Percentiles rank a stretch among this genome's conserved stretches.
phyloP scores from a whole-genome alignment of 2,329 filamentous ascomycete species.

The Fusarium sp. region DNA sequence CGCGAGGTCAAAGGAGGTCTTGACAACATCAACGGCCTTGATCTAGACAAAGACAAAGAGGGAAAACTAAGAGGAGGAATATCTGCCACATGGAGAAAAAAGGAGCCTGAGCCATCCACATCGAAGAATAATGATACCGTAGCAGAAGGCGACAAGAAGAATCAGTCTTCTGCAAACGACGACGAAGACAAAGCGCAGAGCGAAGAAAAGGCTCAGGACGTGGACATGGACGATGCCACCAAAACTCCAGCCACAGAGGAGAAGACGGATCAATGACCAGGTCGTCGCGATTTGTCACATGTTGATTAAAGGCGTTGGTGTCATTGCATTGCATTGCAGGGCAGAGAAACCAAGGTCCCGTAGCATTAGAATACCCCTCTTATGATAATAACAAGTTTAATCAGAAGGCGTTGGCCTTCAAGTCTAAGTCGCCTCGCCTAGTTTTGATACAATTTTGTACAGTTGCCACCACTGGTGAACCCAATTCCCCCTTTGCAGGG shows the following conservation, averaged over 20 bases:
- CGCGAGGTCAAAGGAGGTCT: conserved; percentile 57
- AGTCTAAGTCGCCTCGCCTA: conserved; percentile 16
- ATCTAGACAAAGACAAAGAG: conserved; percentile 40
- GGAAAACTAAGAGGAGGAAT: conserved; percentile 45
- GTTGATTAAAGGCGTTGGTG: conserved; percentile 37
- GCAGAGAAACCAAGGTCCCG: conserved; percentile 30
- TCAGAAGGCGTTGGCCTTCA: conserved; percentile 20
- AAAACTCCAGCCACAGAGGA: conserved; percentile 22
- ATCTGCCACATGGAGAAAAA: conserved; percentile 48
- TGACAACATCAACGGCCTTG: conserved; percentile 44
- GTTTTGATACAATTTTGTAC: conserved; percentile 31
- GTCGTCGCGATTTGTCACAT: conserved; percentile 17
- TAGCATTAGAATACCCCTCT: conserved; percentile 44
- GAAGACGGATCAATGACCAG: conserved; percentile 25
- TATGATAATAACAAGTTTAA: conserved; percentile 34
- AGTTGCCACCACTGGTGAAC: neutral
- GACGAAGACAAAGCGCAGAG: conserved; percentile 7
- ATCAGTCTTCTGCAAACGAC: conserved; percentile 44
- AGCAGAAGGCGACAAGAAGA: conserved; percentile 59
- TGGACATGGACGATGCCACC: conserved; percentile 45
- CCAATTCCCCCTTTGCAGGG: neutral
- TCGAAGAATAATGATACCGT: conserved; percentile 45
- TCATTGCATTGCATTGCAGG: conserved; percentile 37
- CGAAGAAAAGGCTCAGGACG: conserved; percentile 39
- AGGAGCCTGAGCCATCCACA: conserved; percentile 37